Percentiles rank a stretch among this genome's conserved stretches.
Evolutionary conservation across 2,329 filamentous ascomycete species (phyloP).

Genomic region (Hypoxylon sp.): DNA sequence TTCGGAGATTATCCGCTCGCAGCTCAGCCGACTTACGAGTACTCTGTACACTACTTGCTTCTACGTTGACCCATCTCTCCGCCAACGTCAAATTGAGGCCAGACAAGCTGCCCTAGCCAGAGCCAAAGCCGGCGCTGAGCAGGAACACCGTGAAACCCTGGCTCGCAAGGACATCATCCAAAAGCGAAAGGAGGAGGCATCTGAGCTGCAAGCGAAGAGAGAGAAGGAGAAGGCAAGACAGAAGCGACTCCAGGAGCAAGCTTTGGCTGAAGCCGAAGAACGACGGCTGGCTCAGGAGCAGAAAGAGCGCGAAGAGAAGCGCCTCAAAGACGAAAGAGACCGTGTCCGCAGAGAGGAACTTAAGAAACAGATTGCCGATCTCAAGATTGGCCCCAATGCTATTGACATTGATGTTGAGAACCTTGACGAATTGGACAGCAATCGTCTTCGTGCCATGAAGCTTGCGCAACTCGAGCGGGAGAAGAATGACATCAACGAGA

Average conservation of each 20-base stretch:
- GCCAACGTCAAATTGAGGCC: constrained; percentile 81
- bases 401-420: constrained; percentile 82
- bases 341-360: constrained; percentile 93
- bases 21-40: constrained; percentile 91
- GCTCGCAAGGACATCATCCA: constrained; percentile 91
- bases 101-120: constrained; percentile 84
- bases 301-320: constrained; percentile 87
- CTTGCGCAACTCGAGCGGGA: constrained; percentile 95
- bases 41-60: constrained; percentile 93
- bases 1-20: constrained; percentile 95
- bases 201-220: constrained; percentile 85
- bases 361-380: constrained; percentile 90
- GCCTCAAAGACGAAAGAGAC: constrained; percentile 87
- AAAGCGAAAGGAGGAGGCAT: constrained; percentile 97
- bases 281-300: constrained; percentile 92
- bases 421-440: constrained; percentile 87
- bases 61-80: constrained; percentile 93
- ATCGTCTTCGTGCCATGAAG: constrained; percentile 93
- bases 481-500: constrained; percentile 96
- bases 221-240: constrained; percentile 93
- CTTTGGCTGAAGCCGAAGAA: constrained; percentile 89
- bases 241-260: constrained; percentile 87
- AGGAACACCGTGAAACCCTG: constrained; percentile 89
- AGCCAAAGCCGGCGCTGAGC: constrained; percentile 87
- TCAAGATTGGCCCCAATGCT: constrained; percentile 87